Base-by-base conservation (phyloP, 2,329 filamentous ascomycete genomes). In the Neonectria punicea region DNA sequence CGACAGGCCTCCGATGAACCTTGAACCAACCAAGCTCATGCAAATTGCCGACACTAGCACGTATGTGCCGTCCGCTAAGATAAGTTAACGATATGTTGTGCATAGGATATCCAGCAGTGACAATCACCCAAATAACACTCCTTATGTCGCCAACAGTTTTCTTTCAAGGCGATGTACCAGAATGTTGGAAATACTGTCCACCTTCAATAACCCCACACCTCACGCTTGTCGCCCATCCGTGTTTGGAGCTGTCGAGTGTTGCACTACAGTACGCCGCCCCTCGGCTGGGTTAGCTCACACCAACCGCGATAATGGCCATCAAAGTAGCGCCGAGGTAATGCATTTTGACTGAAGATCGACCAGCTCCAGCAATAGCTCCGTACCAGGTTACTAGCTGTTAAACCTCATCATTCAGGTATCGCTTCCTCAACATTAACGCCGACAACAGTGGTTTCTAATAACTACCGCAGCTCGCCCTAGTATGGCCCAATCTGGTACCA, bases 251-350 rank as follows among this genome's bases (percentile, higher is more conserved):
- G 16, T n/a, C 36, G n/a, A 43, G 28, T 13, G 25, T 30, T 16
- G n/a, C n/a, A 39, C 16, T n/a, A n/a, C n/a, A n/a, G n/a, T n/a
- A n/a, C n/a, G n/a, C n/a, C n/a, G n/a, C n/a, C n/a, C n/a, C n/a
- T n/a, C n/a, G n/a, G n/a, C n/a, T n/a, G n/a, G n/a, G n/a, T n/a
- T n/a, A n/a, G n/a, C n/a, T 43, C 28, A 34, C 5, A 20, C 28
- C 53, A 46, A 34, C 46, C 51, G 51, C n/a, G n/a, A n/a, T n/a
- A n/a, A n/a, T n/a, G n/a, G n/a, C 61, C 56, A 56, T 64, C 61
- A 51, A 56, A 64, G 46, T 60, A 50, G 28, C 44, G 51, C 51
- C 46, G 56, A 64, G 34, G 51, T 36, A 51, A 54, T 34, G 32
- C 36, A 50, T 20, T 14, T 39, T 34, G 20, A 18, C n/a, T 14